Evolutionary conservation across 2,329 filamentous ascomycete genomes (phyloP), one percentile per base, ranked within the genome.

Genomic region (Parasarocladium wereldwijsianum): DNA sequence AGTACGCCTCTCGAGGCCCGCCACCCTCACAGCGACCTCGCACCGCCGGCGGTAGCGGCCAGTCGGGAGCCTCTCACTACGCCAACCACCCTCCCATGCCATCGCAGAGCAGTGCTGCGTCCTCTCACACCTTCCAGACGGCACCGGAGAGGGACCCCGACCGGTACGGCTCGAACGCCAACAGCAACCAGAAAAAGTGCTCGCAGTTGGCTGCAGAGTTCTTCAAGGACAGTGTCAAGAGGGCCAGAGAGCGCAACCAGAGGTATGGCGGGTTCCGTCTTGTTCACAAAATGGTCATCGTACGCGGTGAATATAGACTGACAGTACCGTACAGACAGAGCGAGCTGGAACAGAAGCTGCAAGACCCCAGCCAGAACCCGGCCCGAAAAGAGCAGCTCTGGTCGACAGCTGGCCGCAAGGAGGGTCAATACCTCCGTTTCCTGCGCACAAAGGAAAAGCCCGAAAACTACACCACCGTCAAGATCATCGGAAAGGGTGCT

Each of bases 401-500:
- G 62, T 78, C 81, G 38, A 81, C 76, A 38, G 78, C 85, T 40
- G 81, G 85, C 33, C 79, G 81, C 46, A 84, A 86, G 45, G 87
- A 96, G 54, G 84, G 82, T 29, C 82, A 85, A 45, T 96, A 93
- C 55, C 64, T 98, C 38, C 83, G 87, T 22, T 94, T 96, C 63
- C 63, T 96, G 45, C 76, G 87, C 33, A 94, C 87, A 34, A 87
- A 84, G 55, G 86, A 96, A 52, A 79, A 78, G 54, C 85, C 87
- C 8, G 76, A 87, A 43, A 96, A 96, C 60, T 98, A 96, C 65
- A 74, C 76, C 39, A 96, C 87, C 2, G 69, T 96, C 56, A 96
- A 96, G 66, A 87, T 96, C 43, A 98, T 98, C 44, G 90, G 90
- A 49, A 98, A 98, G 66, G 90, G 90, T 56, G 90, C 90, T 10